Conservation (phyloP, 805 yeast species). For the Kodamaea sagamina region DNA sequence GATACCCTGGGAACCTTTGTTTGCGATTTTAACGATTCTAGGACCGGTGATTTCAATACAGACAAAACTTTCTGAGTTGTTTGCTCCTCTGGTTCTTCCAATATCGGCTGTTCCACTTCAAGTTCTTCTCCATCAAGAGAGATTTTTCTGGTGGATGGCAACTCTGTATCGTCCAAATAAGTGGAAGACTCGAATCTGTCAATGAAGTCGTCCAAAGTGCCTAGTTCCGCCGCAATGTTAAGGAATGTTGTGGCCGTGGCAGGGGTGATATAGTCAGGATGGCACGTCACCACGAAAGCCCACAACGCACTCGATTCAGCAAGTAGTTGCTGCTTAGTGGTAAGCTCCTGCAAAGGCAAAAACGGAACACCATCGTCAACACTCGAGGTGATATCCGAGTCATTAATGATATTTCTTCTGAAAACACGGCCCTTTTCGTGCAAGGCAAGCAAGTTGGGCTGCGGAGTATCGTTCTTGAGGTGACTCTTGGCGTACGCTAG, state of each 20-base stretch:
- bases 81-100: neutral
- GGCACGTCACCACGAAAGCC: slow-evolving; percentile 49
- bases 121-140: neutral
- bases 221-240: slow-evolving; percentile 44
- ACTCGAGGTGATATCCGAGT: slow-evolving; percentile 34
- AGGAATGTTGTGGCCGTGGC: slow-evolving; percentile 54
- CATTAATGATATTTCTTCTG: slow-evolving; percentile 48
- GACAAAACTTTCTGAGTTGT: neutral
- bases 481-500: slow-evolving; percentile 49
- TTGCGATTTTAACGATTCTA: slow-evolving; percentile 12
- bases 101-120: neutral
- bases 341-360: slow-evolving; percentile 56
- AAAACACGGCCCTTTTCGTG: slow-evolving; percentile 49
- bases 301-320: slow-evolving; percentile 82
- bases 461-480: slow-evolving; percentile 17
- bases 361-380: slow-evolving; percentile 57
- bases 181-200: slow-evolving; percentile 35
- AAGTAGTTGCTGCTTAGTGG: slow-evolving; percentile 44
- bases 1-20: slow-evolving; percentile 33
- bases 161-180: slow-evolving; percentile 24
- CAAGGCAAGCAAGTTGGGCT: slow-evolving; percentile 29
- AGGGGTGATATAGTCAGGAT: slow-evolving; percentile 45
- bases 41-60: slow-evolving; percentile 5
- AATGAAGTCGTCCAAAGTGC: slow-evolving; percentile 34
- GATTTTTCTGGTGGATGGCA: slow-evolving; percentile 8